Conservation (phyloP, 164 flowering plant genomes). For the Nelumbo lutea region DNA sequence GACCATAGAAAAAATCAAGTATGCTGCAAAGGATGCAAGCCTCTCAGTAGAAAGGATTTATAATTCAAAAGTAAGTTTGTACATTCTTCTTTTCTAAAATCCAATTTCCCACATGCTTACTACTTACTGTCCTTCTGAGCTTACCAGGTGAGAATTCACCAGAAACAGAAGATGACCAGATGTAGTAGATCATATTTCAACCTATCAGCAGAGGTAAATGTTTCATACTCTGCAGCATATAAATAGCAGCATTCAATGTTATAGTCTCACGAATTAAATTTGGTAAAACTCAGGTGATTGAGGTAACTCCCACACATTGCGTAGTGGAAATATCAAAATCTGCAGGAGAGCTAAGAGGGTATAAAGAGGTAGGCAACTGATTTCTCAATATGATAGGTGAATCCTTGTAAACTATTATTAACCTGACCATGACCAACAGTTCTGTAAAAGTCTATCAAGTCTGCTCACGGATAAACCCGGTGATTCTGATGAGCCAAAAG, state of each 20-base stretch:
- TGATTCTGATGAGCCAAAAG: conserved; percentile 8
- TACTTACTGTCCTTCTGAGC: background rate
- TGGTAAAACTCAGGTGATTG: conserved; percentile 45
- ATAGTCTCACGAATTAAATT: background rate
- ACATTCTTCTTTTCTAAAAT: background rate
- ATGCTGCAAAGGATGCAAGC: conserved; percentile 58
- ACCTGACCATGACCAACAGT: conserved; percentile 32
- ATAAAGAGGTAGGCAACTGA: conserved; percentile 39
- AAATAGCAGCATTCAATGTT: background rate
- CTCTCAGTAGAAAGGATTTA: conserved; percentile 54
- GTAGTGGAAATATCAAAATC: conserved; percentile 70
- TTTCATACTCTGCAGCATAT: background rate
- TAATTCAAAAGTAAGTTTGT: conserved; percentile 42
- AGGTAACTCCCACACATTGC: conserved; percentile 69
- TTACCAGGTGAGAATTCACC: conserved; percentile 47
- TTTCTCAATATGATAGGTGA: background rate
- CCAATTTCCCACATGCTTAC: background rate
- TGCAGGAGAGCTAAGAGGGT: conserved; percentile 48
- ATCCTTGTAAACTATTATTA: background rate
- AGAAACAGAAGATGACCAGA: conserved; percentile 31
- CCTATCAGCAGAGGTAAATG: conserved; percentile 59
- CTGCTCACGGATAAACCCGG: conserved; percentile 36
- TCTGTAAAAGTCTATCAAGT: conserved; percentile 62
- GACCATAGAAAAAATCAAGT: conserved; percentile 64
- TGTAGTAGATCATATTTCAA: conserved; percentile 37